A percentile compares a stretch with the other conserved stretches of the same genome.
Conservation (phyloP, 768 basidiomycete genomes). For the Termitomyces sp. region DNA sequence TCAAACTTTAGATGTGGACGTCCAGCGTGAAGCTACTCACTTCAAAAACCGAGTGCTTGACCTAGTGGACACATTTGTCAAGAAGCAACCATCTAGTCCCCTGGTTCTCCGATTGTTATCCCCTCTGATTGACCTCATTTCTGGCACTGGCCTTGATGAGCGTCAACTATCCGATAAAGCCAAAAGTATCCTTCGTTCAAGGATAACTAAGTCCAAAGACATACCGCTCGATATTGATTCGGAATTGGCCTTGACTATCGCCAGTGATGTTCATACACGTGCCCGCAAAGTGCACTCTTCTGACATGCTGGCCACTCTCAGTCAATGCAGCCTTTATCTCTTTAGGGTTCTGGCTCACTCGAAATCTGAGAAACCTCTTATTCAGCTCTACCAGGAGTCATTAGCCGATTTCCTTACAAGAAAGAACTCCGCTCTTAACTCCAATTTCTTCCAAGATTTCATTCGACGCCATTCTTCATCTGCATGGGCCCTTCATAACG, state of each 20-base stretch:
- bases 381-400: constrained; percentile 57
- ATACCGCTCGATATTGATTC: constrained; percentile 41
- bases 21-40: constrained; percentile 85
- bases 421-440: constrained; percentile 73
- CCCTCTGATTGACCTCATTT: constrained; percentile 73
- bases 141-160: constrained; percentile 66
- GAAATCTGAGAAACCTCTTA: constrained; percentile 38
- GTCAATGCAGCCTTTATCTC: constrained; percentile 66
- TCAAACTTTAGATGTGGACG: constrained; percentile 45
- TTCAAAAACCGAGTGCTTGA: constrained; percentile 97
- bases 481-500: constrained; percentile 60
- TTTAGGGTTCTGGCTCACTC: constrained; percentile 39
- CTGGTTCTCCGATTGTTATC: constrained; percentile 61
- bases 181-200: constrained; percentile 65
- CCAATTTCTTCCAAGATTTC: constrained; percentile 75
- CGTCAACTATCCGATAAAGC: constrained; percentile 88
- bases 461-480: constrained; percentile 55
- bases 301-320: constrained; percentile 59
- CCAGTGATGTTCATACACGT: constrained; percentile 63
- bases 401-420: constrained; percentile 72
- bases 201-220: constrained; percentile 73
- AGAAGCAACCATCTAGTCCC: constrained; percentile 70
- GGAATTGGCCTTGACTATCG: constrained; percentile 38
- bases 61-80: constrained; percentile 82
- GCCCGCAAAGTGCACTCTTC: constrained; percentile 61